Evolutionary conservation across 164 flowering plant species (phyloP).

Genomic region (Warburgia ugandensis): DNA sequence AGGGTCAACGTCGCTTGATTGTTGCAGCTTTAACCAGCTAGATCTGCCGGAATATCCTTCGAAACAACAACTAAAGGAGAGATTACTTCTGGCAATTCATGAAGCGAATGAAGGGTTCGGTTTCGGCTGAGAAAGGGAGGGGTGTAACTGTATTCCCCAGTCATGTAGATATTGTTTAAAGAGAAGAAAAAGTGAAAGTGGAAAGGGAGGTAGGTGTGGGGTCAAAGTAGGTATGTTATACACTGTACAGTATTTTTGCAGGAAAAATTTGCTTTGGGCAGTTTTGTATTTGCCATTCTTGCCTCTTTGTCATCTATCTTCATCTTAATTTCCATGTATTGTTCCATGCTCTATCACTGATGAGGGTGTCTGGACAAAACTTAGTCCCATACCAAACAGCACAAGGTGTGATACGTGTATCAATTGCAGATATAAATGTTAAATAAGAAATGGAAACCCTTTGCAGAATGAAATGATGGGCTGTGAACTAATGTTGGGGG

Average conservation of each 20-base stretch:
- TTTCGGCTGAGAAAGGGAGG: constrained; percentile 82
- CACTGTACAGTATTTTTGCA: constrained; percentile 50
- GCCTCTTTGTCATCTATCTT: too few relatives aligned
- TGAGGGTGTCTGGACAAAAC: too few relatives aligned
- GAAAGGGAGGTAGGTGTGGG: constrained; percentile 13
- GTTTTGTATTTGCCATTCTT: constrained; percentile 22
- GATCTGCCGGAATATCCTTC: constrained; percentile 96
- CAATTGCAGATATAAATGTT: too few relatives aligned
- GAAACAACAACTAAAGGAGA: constrained; percentile 76
- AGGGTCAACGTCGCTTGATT: too few relatives aligned
- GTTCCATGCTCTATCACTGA: too few relatives aligned
- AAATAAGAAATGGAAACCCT: too few relatives aligned
- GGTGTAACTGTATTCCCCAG: too few relatives aligned
- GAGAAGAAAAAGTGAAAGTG: constrained; percentile 4
- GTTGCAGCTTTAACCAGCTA: constrained; percentile 94
- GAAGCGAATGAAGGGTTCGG: constrained; percentile 97
- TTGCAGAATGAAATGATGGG: too few relatives aligned
- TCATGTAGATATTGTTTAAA: constrained; percentile 2
- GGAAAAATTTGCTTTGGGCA: constrained; percentile 15
- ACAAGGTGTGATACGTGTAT: too few relatives aligned
- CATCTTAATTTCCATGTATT: too few relatives aligned
- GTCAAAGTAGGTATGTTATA: constrained; percentile 22
- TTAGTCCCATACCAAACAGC: too few relatives aligned
- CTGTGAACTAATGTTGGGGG: too few relatives aligned
- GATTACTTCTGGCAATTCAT: constrained; percentile 87